Evolutionary conservation across 2,329 filamentous ascomycete genomes (phyloP), one percentile per base, ranked within the genome.

Genomic region (Diplodia mutila): DNA sequence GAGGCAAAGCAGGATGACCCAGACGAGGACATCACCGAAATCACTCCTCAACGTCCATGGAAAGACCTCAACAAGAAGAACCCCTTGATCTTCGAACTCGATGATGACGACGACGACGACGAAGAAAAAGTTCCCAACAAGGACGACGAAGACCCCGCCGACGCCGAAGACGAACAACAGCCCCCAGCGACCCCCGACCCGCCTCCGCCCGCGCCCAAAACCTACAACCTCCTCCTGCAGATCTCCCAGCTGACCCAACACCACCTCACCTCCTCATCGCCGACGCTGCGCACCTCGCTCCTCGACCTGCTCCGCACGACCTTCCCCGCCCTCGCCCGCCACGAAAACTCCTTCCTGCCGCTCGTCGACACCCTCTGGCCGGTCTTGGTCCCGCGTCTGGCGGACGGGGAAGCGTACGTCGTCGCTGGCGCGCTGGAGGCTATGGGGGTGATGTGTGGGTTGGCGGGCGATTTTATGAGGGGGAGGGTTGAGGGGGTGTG

Each of bases 331-430:
- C 86, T 99, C 3, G 87, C 90, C 0, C 84, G 83, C 3, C 89
- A 97, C 71, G 91, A 97, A 75, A 89, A 94, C 69, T 87, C 89
- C 0, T 97, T 97, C 76, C 81, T 99, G 1, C 95, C 95, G 0
- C 85, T 98, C 0, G 89, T 98, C 72, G 95, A 98, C 78, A 90
- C 91, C 3, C 83, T 98, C 8, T 99, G 94, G 94, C 93, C 94
- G 0, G 90, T 96, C 7, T 81, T 97, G 5, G 81, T 90, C 1
- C 83, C 85, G n/a, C 85, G 89, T 27, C 81, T 93, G 6, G 86
- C 88, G 71, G 91, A 93, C 70, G 71, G 80, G 4, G 89, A 93
- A 76, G 81, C 87, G 0, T 91, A 89, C 74, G 86, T 97, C 11
- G 86, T 86, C 2, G 85, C 90, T 9, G 87, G 89, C 18, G 89